Evolutionary conservation across 2,329 filamentous ascomycete genomes (phyloP).

Genomic region (Paecilomyces dactylethromorphus): DNA sequence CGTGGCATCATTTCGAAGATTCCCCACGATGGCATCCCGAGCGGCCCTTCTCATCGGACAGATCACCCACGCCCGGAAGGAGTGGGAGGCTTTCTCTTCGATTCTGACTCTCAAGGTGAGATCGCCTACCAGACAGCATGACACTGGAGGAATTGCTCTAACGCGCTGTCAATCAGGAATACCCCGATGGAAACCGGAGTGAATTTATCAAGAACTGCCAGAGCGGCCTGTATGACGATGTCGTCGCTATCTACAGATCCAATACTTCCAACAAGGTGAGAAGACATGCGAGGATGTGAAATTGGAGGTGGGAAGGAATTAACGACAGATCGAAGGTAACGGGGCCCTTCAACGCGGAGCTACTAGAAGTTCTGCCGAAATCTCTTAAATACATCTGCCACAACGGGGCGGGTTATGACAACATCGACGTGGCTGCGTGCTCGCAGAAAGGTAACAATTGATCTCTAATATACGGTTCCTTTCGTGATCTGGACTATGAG

Average conservation of each 20-base stretch:
- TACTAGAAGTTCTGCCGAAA: slow-evolving; percentile 39
- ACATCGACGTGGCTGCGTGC: slow-evolving; percentile 51
- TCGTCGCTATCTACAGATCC: slow-evolving; percentile 53
- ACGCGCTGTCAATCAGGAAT: slow-evolving; percentile 37
- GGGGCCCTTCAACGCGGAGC: slow-evolving; percentile 43
- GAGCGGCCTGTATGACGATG: slow-evolving; percentile 49
- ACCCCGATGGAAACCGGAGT: slow-evolving; percentile 45
- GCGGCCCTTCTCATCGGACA: slow-evolving; percentile 40
- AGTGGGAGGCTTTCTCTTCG: slow-evolving; percentile 37
- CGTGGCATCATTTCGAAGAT: slow-evolving; percentile 1
- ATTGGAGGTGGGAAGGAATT: background rate
- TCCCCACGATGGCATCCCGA: slow-evolving; percentile 25
- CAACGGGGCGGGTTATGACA: slow-evolving; percentile 56
- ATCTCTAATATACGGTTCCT: background rate
- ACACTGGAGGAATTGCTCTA: background rate
- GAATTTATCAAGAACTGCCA: slow-evolving; percentile 52
- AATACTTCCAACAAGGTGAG: slow-evolving; percentile 48
- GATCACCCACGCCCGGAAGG: slow-evolving; percentile 35
- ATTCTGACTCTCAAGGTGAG: slow-evolving; percentile 36
- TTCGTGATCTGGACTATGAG: background rate
- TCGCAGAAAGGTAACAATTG: slow-evolving; percentile 31
- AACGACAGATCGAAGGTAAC: slow-evolving; percentile 25
- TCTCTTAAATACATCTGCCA: slow-evolving; percentile 46
- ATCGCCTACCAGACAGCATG: background rate
- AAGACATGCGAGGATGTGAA: background rate